Conservation (phyloP, 768 basidiomycete genomes). For the Macrolepiota albuminosa region DNA sequence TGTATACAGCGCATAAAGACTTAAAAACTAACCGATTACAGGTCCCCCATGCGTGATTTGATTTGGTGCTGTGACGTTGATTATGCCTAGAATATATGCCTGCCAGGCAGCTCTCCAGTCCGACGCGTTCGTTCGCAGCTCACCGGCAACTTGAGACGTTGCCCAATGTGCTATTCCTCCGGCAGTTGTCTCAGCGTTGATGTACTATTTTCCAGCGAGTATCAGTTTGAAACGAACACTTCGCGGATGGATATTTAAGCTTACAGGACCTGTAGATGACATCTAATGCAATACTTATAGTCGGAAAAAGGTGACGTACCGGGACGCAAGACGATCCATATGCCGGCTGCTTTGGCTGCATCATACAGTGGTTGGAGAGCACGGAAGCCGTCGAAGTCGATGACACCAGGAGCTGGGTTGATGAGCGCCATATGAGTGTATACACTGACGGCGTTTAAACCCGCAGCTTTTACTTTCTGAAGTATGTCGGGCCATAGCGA, state of each 20-base stretch:
- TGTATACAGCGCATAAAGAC: neutral
- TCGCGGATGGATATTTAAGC: slow-evolving; percentile 9
- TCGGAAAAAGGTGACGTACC: slow-evolving; percentile 32
- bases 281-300: neutral
- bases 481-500: slow-evolving; percentile 79
- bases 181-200: slow-evolving; percentile 79
- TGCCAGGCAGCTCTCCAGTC: slow-evolving; percentile 71
- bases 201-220: slow-evolving; percentile 36
- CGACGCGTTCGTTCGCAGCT: slow-evolving; percentile 67
- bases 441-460: slow-evolving; percentile 73
- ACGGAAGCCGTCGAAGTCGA: slow-evolving; percentile 71
- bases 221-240: neutral
- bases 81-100: slow-evolving; percentile 65
- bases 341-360: slow-evolving; percentile 65
- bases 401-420: slow-evolving; percentile 67
- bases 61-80: slow-evolving; percentile 51
- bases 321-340: slow-evolving; percentile 78
- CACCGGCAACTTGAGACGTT: slow-evolving; percentile 60
- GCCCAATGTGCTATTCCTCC: slow-evolving; percentile 72
- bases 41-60: slow-evolving; percentile 74
- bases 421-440: slow-evolving; percentile 79
- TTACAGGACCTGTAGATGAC: slow-evolving; percentile 32
- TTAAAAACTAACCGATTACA: slow-evolving; percentile 51
- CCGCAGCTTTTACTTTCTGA: slow-evolving; percentile 76
- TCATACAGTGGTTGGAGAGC: slow-evolving; percentile 68